Base-by-base conservation (phyloP, 2,329 filamentous ascomycete species). In the Cyphellophora europaea region DNA sequence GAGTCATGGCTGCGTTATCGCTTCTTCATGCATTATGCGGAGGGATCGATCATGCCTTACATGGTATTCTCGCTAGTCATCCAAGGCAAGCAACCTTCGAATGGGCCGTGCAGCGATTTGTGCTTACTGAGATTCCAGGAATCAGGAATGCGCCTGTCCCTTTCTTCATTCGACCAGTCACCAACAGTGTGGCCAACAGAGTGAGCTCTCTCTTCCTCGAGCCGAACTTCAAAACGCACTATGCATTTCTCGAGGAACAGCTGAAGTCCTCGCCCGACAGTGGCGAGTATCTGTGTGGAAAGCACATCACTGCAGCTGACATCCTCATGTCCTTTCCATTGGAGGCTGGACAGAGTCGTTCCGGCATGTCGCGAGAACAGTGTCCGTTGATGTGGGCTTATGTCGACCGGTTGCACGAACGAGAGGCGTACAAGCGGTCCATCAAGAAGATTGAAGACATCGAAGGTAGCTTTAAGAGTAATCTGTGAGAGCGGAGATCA, bases 11-110 rank as follows among this genome's bases (percentile, higher is more conserved):
- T 75, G 51, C 63, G 74, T 27, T 75, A 77, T 50, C 63, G 69
- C 52, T 83, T 85, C 54, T 76, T 75, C 47, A 74, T 94, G 68
- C 82, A 94, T 55, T 95, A 88, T 57, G 70, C 75, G 4, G 89
- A 95, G 61, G 89, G 88, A 8, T 84, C 74, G 41, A 61, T 95
- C 42, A 91, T 93, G 79, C 72, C 76, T 1, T 64, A 77, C 31
- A 56, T 91, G 43, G 59, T 88, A 1, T 58, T 84, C 42, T 62
- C 67, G 11, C 53, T 91, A 11, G 60, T 93, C 16, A 62, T 82
- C 13, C 53, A 69, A 30, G 62, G 71, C 69, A 65, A 49, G 67
- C 57, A 10, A 11, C 11, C 19, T 10, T 27, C 5, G 11, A 18
- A 15, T 11, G 29, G 28, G 18, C 25, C n/a, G n/a, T n/a, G n/a